A percentile compares a stretch with the other conserved stretches of the same genome.
Evolutionary conservation across 1,284 basidiomycete genomes (phyloP).

Genomic region (Dichomitus squalens): DNA sequence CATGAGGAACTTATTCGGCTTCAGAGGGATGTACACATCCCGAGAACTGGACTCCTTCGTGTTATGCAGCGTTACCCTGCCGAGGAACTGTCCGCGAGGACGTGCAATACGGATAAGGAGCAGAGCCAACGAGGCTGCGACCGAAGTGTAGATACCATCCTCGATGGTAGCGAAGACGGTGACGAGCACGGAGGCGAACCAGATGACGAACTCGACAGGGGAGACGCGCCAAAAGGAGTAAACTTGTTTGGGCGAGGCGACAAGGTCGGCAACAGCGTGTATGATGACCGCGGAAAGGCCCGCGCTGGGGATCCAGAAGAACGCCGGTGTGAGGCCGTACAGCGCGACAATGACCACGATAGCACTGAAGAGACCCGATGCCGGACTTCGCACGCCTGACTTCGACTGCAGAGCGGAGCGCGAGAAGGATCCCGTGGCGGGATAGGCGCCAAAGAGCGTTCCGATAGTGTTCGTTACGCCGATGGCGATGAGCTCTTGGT

Average conservation of each 20-base stretch:
- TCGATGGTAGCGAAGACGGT: constrained; percentile 90
- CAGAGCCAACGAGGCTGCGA: constrained; percentile 77
- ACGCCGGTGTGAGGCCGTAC: constrained; percentile 88
- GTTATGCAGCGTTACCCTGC: constrained; percentile 51
- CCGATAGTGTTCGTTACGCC: constrained; percentile 92
- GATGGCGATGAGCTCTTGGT: constrained; percentile 96
- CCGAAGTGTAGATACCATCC: constrained; percentile 91
- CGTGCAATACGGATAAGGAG: constrained; percentile 91
- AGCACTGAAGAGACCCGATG: constrained; percentile 85
- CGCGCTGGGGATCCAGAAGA: constrained; percentile 83
- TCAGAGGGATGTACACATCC: constrained; percentile 84
- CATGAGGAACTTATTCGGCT: constrained; percentile 53
- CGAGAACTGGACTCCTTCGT: constrained; percentile 45
- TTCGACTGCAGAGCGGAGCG: constrained; percentile 95
- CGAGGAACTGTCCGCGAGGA: constrained; percentile 90
- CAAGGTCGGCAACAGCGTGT: constrained; percentile 90
- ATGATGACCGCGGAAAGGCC: constrained; percentile 93
- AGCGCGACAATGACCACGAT: constrained; percentile 90
- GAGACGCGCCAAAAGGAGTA: constrained; percentile 93
- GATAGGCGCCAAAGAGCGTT: constrained; percentile 87
- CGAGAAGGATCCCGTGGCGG: constrained; percentile 96
- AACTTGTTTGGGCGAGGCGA: constrained; percentile 83
- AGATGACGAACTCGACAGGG: constrained; percentile 92
- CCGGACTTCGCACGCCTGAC: constrained; percentile 94
- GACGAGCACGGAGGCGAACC: constrained; percentile 83